Base-by-base conservation (phyloP, 768 basidiomycete species). In the Leucocoprinus leucothites region DNA sequence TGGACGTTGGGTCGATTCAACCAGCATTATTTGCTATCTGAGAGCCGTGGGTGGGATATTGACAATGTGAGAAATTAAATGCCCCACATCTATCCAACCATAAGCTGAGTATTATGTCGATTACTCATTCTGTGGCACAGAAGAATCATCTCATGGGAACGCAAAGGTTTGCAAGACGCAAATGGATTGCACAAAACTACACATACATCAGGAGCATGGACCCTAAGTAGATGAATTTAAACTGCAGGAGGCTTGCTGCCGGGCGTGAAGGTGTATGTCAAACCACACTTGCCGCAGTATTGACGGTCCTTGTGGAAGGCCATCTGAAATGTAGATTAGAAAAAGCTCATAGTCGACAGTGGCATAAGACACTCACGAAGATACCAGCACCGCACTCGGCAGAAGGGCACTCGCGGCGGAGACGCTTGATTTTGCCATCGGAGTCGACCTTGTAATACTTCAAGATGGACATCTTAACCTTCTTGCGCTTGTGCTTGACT, bases 371-470 rank as follows among this genome's bases (percentile, higher is more conserved):
- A 31, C 31, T 31, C 31, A 91, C 89, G 69, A 91, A 91, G 75
- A 90, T 81, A 71, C 88, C 89, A 61, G 89, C 89, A 74, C 89
- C 89, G 59, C 88, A 91, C 72, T 87, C 87, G 61, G 87, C 85
- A 54, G 79, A 80, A 56, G 85, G 91, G 79, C 97, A 99, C 73
- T 98, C 96, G 64, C 97, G 92, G 69, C 96, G 86, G 58, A 99
- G 86, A 71, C 97, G 94, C 84, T 97, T 97, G 82, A 98, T 95
- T 79, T 97, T 98, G 72, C 96, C 97, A 65, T 98, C 96, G 44
- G 94, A 95, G 77, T 98, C 96, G 65, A 99, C 95, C 80, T 97
- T 96, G 82, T 98, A 99, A 84, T 97, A 99, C 79, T 98, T 98
- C 74, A 99, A 82, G 78, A 98, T 97, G 68, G 94, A 79, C 94